These are phyloP conservation scores for Fusarium beomiforme DNA, from an alignment of 2,329 filamentous ascomycete genomes.

Conservation along the genomic window DNA sequence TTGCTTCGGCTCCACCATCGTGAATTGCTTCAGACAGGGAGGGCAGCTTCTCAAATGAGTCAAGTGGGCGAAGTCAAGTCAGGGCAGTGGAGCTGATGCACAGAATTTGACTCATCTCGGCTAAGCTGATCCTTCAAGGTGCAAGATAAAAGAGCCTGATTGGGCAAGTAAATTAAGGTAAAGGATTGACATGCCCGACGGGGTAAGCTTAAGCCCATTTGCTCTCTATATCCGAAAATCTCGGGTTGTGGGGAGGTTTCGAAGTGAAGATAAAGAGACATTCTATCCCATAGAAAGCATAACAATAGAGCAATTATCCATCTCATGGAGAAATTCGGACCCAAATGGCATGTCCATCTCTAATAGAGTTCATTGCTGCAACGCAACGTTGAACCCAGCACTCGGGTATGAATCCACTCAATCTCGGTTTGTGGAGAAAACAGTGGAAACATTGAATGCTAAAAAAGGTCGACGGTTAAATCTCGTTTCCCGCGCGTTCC, in stretches of 20 bases:
- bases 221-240: slow-evolving; percentile 7
- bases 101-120: slow-evolving; percentile 24
- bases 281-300: neutral
- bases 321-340: neutral
- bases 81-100: neutral
- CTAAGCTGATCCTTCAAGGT: neutral
- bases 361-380: neutral
- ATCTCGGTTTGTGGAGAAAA: slow-evolving; percentile 17
- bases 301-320: neutral
- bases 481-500: neutral
- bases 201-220: neutral
- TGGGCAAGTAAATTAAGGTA: slow-evolving; percentile 11
- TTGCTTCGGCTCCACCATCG: slow-evolving; percentile 1
- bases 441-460: neutral
- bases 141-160: neutral
- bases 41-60: neutral
- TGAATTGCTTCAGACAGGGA: slow-evolving; percentile 18
- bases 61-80: slow-evolving; percentile 4
- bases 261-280: neutral
- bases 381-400: slow-evolving; percentile 7
- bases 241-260: neutral
- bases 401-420: slow-evolving; percentile 24
- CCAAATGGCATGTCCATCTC: neutral
- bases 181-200: slow-evolving; percentile 6
- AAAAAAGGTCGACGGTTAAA: slow-evolving; percentile 8